Conservation (phyloP, 1,139 yeast genomes). For the Arxiozyma heterogenica region DNA sequence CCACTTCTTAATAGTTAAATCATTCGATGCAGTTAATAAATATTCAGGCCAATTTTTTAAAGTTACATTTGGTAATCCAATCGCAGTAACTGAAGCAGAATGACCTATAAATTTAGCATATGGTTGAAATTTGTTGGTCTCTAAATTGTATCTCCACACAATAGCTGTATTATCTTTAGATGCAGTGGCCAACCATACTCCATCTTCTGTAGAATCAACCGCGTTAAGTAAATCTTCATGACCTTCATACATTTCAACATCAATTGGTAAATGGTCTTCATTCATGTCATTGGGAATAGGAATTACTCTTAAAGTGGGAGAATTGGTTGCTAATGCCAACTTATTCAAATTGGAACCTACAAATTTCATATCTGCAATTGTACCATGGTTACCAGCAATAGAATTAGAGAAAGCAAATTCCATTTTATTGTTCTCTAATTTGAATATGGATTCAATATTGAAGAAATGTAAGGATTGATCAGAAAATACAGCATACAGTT, state of each 20-base stretch:
- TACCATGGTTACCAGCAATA: conserved; percentile 92
- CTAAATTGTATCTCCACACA: conserved; percentile 59
- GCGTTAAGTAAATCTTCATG: conserved; percentile 81
- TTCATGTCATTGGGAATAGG: conserved; percentile 33
- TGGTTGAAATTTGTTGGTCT: conserved; percentile 37
- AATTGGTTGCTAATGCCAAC: conserved; percentile 84
- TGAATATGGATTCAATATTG: conserved; percentile 28
- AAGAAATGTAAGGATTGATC: conserved; percentile 73
- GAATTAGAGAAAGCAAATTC: conserved; percentile 37
- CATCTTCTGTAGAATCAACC: conserved; percentile 69
- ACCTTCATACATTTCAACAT: conserved; percentile 60
- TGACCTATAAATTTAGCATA: conserved; percentile 74
- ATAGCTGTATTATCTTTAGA: conserved; percentile 85
- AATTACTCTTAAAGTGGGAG: conserved; percentile 78
- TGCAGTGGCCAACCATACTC: conserved; percentile 83
- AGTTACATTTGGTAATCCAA: conserved; percentile 59
- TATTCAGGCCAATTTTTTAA: conserved; percentile 52
- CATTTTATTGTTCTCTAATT: conserved; percentile 22
- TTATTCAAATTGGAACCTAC: conserved; percentile 52
- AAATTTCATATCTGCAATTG: conserved; percentile 77
- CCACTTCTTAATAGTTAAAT: conserved; percentile 89
- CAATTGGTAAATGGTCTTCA: conserved; percentile 38
- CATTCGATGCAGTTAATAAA: conserved; percentile 77
- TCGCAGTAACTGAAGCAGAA: conserved; percentile 77
- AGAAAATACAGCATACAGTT: conserved; percentile 46